phyloP scores from a whole-genome alignment of 164 flowering plant genomes.

The Berberis vulgaris region DNA sequence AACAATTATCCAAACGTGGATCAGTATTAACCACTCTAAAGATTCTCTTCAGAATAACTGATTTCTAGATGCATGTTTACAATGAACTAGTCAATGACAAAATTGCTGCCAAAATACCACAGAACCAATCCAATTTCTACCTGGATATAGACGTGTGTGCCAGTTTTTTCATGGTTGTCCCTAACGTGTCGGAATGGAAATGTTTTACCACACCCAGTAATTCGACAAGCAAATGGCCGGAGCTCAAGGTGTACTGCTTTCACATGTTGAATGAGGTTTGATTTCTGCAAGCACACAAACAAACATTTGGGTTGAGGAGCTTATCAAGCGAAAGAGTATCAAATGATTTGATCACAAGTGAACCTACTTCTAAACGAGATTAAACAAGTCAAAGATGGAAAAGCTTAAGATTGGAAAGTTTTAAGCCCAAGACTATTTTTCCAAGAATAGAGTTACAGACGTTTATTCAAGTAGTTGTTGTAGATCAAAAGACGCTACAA shows the following conservation, averaged over 20 bases:
- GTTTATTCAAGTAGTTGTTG: not conserved
- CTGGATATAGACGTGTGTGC: constrained; percentile 35
- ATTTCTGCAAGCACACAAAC: constrained; percentile 31
- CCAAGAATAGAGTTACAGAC: not conserved
- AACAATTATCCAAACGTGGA: not conserved
- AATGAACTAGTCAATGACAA: too few relatives aligned
- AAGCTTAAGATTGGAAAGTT: not conserved
- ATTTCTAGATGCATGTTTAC: too few relatives aligned
- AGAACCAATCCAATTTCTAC: constrained; percentile 23
- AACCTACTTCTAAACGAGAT: not conserved
- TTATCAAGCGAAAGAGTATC: not conserved
- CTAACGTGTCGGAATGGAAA: constrained; percentile 75
- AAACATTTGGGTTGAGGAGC: not conserved
- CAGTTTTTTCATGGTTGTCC: constrained; percentile 68
- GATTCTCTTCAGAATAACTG: too few relatives aligned
- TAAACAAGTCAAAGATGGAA: not conserved
- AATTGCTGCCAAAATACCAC: too few relatives aligned
- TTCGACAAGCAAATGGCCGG: constrained; percentile 49
- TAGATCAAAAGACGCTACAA: not conserved
- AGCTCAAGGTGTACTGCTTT: constrained; percentile 63
- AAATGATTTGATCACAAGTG: not conserved
- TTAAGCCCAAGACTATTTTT: not conserved
- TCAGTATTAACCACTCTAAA: too few relatives aligned
- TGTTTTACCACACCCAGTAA: constrained; percentile 53
- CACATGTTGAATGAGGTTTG: constrained; percentile 74